phyloP scores from a whole-genome alignment of 1,284 basidiomycete species.

The Cryptococcus sp. region DNA sequence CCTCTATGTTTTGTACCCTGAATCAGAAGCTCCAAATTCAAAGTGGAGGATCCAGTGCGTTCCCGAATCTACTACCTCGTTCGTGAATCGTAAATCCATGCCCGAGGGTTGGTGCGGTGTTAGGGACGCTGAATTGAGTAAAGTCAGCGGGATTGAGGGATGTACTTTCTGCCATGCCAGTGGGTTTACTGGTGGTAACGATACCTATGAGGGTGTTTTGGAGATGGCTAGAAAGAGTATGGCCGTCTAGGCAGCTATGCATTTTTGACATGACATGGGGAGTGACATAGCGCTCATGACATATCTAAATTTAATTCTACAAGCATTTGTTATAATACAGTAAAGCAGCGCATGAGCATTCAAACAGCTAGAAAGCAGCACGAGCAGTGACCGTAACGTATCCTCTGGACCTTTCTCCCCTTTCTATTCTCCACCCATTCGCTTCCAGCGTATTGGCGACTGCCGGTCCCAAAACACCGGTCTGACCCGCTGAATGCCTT shows the following conservation, averaged over 20 bases:
- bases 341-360: too few relatives aligned
- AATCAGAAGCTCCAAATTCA: constrained; percentile 56
- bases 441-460: constrained; percentile 31
- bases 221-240: constrained; percentile 69
- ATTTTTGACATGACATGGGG: too few relatives aligned
- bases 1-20: constrained; percentile 87
- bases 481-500: constrained; percentile 35
- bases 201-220: constrained; percentile 82
- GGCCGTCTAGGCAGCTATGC: constrained; percentile 5
- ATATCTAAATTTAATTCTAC: too few relatives aligned
- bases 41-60: constrained; percentile 96
- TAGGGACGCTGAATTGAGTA: constrained; percentile 73
- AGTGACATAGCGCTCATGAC: too few relatives aligned
- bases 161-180: constrained; percentile 91
- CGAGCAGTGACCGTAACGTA: constrained; percentile 30
- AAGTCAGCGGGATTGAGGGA: constrained; percentile 70
- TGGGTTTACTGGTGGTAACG: constrained; percentile 96
- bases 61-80: constrained; percentile 73
- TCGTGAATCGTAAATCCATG: constrained; percentile 83
- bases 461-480: constrained; percentile 42
- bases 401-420: constrained; percentile 29
- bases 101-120: constrained; percentile 92
- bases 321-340: background rate
- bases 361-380: too few relatives aligned
- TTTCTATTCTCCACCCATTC: constrained; percentile 39